Evolutionary conservation across 495 filamentous ascomycete species (phyloP), one percentile per base, ranked within the genome.

Genomic region (Penicillium waksmanii): DNA sequence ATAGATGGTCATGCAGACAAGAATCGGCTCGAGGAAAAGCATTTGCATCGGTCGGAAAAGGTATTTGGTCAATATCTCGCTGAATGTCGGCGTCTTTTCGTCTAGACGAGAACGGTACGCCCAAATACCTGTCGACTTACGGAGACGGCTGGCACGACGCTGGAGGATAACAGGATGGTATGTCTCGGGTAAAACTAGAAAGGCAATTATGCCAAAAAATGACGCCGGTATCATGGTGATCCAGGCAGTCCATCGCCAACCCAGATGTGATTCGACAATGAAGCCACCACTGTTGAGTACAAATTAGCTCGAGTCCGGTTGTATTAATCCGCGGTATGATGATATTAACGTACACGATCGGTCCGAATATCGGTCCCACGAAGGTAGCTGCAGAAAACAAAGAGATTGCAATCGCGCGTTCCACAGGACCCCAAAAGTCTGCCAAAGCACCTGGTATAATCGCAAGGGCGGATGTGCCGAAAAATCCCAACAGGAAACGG

Each of bases 401-500:
- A 40, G 36, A 40, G 36, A 40, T 46, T 17, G 83, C 77, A 53
- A 88, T 76, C 8, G 82, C 80, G 36, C 36, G 36, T n/a, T 40
- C 36, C 15, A 40, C 36, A n/a, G 36, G 36, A 40, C 36, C 36
- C 36, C 36, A 40, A 40, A 40, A 40, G 36, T 40, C 36, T 40
- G 36, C 36, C 36, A 40, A n/a, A 40, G 36, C 36, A 40, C 36
- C 36, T 40, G 36, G 36, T 40, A 40, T 40, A n/a, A 40, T 40
- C 15, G 36, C n/a, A 89, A 62, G 2, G 85, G 81, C 0, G 84
- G 76, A n/a, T 76, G 36, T 76, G 2, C 80, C 85, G 62, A 87
- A 84, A 2, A 79, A 35, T 5, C 85, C 86, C 0, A 70, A 70
- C 10, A 89, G 60, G 59, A 89, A 84, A 5, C 85, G 80, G 65